Conservation (phyloP, 2,329 filamentous ascomycete species). For the Ophiostoma ips region DNA sequence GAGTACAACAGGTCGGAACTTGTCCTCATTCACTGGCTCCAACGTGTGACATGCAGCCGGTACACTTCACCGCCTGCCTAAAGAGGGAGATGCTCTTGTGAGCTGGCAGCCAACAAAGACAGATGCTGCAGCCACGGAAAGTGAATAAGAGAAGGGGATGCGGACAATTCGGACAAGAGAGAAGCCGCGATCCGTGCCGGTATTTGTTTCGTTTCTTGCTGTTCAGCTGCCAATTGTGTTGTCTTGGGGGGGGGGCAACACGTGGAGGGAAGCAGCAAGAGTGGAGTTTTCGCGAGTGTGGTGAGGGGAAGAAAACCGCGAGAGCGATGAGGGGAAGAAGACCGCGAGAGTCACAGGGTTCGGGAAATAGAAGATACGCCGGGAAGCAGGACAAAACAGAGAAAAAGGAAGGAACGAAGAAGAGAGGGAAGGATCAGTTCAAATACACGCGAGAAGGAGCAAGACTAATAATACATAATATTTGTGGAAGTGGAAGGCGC, state of each 20-base stretch:
- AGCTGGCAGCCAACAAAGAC: not conserved
- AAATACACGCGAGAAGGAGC: not conserved
- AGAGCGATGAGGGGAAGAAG: not conserved
- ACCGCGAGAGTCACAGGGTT: not conserved
- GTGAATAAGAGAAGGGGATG: not conserved
- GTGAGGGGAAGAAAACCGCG: not conserved
- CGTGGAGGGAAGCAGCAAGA: not conserved
- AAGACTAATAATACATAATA: no score
- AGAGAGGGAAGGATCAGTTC: not conserved
- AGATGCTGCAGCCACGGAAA: not conserved
- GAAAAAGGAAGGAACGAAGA: not conserved
- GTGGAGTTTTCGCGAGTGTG: not conserved
- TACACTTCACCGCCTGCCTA: constrained; percentile 5
- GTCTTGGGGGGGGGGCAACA: not conserved
- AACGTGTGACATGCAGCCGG: not conserved
- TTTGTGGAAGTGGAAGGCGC: no score
- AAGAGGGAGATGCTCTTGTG: not conserved
- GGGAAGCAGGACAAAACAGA: not conserved
- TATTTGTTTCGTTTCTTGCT: not conserved
- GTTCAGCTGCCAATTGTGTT: not conserved
- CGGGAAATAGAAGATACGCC: not conserved
- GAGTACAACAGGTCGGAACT: not conserved
- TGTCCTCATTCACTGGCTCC: not conserved
- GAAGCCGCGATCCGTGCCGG: not conserved
- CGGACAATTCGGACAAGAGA: not conserved